Evolutionary conservation across 768 basidiomycete species (phyloP), one percentile per base, ranked within the genome.

Genomic region (Mycena maculata): DNA sequence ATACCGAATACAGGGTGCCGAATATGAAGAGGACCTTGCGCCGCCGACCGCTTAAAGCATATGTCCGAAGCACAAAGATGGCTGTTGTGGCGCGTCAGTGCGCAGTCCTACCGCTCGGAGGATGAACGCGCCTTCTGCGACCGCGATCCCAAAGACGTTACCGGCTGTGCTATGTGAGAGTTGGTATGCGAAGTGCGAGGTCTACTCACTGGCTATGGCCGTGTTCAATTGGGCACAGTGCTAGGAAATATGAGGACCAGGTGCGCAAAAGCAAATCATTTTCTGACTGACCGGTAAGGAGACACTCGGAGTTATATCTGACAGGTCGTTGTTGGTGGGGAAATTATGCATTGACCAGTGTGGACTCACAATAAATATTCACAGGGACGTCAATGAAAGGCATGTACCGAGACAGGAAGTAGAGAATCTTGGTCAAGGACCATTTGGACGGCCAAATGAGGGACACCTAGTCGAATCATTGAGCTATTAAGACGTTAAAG

Each of bases 381-480:
- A 67, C 25, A 18, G 53, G 59, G 1, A 65, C 52, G 13, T 69
- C 68, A 3, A 69, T 13, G 18, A 61, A 55, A 1, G 63, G 49
- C 3, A 53, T n/a, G 42, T 65, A 69, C 23, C 66, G 47, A 16
- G 60, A 31, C 4, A 63, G 22, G 7, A 65, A 8, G 38, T 48
- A 71, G 30, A 70, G 54, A 10, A 53, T n/a, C 22, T 69, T 69
- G 12, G 53, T 44, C 9, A 54, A 7, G 13, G 53, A 61, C 52
- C 59, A 62, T 38, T 20, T 22, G 2, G 68, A 61, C 3, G 59
- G 53, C 68, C 68, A 70, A 18, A 70, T 50, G 18, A 70, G 54
- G 9, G 52, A 49, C 13, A 50, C 54, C 64, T 70, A n/a, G 28
- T 9, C 28, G 9, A 58, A 39, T 23, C n/a, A 27, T 45, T 25